Evolutionary conservation across 805 yeast genomes (phyloP).

Genomic region (Saccharomycopsis selenospora): DNA sequence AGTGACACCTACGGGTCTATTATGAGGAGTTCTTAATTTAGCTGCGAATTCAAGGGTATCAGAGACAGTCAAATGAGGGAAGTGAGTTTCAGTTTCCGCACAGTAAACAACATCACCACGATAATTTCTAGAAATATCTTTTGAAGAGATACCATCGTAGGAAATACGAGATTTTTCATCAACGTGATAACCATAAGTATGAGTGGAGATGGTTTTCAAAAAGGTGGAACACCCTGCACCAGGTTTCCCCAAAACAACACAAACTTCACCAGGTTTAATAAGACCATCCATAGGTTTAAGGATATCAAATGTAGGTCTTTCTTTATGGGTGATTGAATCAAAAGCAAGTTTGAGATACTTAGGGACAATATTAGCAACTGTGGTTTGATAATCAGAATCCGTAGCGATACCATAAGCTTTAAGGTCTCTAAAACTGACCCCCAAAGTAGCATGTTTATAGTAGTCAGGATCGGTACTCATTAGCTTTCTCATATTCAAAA

Average conservation of each 20-base stretch:
- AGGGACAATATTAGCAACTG: constrained; percentile 24
- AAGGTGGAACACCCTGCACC: constrained; percentile 67
- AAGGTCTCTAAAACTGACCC: constrained; percentile 51
- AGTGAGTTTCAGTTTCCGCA: constrained; percentile 58
- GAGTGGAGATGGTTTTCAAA: constrained; percentile 47
- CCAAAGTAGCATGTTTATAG: constrained; percentile 53
- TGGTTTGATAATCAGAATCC: constrained; percentile 61
- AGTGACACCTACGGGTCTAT: constrained; percentile 44
- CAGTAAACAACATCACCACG: constrained; percentile 60
- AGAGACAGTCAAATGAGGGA: constrained; percentile 57
- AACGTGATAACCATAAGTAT: constrained; percentile 49
- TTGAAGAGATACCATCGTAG: constrained; percentile 42
- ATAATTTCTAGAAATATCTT: constrained; percentile 39
- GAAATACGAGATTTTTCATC: constrained; percentile 39
- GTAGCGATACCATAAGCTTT: constrained; percentile 60
- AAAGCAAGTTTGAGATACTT: constrained; percentile 32
- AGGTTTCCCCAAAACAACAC: constrained; percentile 73
- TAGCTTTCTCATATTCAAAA: constrained; percentile 52
- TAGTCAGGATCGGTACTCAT: constrained; percentile 50
- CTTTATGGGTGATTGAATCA: constrained; percentile 16
- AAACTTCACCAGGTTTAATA: constrained; percentile 55
- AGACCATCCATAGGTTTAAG: constrained; percentile 50
- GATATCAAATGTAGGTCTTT: constrained; percentile 34
- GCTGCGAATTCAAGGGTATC: constrained; percentile 53
- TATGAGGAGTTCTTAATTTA: constrained; percentile 46